Conservation (phyloP, 306 rosid genomes). For the Fragaria ananassa region DNA sequence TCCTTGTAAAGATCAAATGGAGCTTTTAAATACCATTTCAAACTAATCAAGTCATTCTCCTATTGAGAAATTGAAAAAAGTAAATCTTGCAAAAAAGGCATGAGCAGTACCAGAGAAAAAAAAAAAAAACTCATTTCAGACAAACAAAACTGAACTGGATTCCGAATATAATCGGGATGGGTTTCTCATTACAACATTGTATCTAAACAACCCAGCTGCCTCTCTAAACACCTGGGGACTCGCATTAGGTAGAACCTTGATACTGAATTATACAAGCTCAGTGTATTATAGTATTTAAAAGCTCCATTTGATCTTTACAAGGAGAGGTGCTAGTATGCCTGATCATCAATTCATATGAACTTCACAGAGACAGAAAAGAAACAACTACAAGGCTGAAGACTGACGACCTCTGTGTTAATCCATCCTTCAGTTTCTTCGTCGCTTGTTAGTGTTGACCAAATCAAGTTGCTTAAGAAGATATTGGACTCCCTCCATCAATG, state of each 20-base stretch:
- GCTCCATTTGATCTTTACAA: not conserved
- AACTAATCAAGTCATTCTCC: no score
- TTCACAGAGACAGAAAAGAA: not conserved
- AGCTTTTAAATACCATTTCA: no score
- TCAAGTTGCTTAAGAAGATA: constrained; percentile 3
- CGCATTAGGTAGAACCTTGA: not conserved
- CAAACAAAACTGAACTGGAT: no score
- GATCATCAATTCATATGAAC: not conserved
- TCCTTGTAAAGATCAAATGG: not conserved
- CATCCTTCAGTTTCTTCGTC: constrained; percentile 5
- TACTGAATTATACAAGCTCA: not conserved
- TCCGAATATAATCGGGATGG: no score
- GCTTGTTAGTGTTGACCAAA: not conserved
- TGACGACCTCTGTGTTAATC: no score
- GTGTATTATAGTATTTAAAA: not conserved
- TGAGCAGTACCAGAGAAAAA: no score
- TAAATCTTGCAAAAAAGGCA: no score
- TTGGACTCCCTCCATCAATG: constrained; percentile 21
- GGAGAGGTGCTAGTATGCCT: not conserved
- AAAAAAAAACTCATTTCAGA: no score
- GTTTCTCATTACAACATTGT: no score
- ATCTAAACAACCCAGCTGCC: no score
- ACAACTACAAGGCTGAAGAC: not conserved
- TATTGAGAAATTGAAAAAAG: no score
- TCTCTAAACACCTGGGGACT: not conserved